A percentile compares a stretch with the other conserved stretches of the same genome.
Evolutionary conservation across 768 basidiomycete genomes (phyloP).

Genomic region (Hortiboletus campestris): DNA sequence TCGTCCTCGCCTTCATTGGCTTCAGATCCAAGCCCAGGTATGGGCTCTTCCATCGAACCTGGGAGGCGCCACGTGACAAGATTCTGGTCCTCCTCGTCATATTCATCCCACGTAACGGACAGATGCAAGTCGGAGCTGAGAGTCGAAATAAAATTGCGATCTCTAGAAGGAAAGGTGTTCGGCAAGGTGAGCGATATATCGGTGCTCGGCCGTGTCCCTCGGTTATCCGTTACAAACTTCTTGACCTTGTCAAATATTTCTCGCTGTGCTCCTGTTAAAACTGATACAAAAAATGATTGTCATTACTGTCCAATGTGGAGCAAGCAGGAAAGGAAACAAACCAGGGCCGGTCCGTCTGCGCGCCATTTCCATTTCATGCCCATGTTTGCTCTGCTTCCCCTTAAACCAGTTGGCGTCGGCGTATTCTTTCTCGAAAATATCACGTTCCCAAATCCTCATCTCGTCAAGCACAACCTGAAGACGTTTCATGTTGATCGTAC

Average conservation of each 20-base stretch:
- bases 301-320: neutral
- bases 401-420: slow-evolving; percentile 91
- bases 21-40: slow-evolving; percentile 33
- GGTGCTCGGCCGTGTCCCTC: slow-evolving; percentile 29
- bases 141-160: slow-evolving; percentile 74
- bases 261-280: slow-evolving; percentile 72
- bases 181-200: slow-evolving; percentile 58
- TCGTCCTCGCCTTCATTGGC: slow-evolving; percentile 48
- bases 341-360: slow-evolving; percentile 62
- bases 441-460: slow-evolving; percentile 84
- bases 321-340: slow-evolving; percentile 33
- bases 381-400: slow-evolving; percentile 81
- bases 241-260: slow-evolving; percentile 78
- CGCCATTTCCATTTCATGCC: slow-evolving; percentile 61
- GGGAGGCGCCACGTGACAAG: slow-evolving; percentile 69
- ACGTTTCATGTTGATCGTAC: slow-evolving; percentile 73
- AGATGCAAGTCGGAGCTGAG: slow-evolving; percentile 80
- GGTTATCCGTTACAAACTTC: slow-evolving; percentile 59
- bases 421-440: slow-evolving; percentile 89
- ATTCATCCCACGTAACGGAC: slow-evolving; percentile 88
- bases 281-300: slow-evolving; percentile 31
- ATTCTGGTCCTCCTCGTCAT: slow-evolving; percentile 78
- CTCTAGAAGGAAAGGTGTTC: slow-evolving; percentile 77
- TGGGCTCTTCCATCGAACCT: slow-evolving; percentile 36
- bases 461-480: slow-evolving; percentile 87